These are phyloP conservation scores for Lachnellula hyalina DNA, from an alignment of 2,329 filamentous ascomycete species.

Conservation along the genomic window DNA sequence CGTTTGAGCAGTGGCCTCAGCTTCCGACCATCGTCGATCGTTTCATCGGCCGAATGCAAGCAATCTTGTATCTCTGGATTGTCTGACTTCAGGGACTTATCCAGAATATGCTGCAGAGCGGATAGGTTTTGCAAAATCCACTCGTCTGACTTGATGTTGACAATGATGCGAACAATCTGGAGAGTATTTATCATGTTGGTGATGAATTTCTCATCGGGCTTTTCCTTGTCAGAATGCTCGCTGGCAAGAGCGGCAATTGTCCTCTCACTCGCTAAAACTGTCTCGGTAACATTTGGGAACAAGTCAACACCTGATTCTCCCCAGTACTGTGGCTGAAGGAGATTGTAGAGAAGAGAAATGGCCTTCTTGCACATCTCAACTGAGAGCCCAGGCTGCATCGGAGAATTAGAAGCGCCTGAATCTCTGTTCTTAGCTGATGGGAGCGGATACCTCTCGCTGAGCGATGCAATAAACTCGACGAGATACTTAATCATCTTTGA, in stretches of 20 bases:
- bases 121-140: constrained; percentile 81
- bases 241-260: constrained; percentile 54
- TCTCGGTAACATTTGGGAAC: constrained; percentile 84
- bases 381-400: constrained; percentile 47
- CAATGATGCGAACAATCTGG: constrained; percentile 82
- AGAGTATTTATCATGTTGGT: constrained; percentile 90
- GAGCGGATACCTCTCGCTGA: constrained; percentile 78
- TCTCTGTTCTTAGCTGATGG: constrained; percentile 65
- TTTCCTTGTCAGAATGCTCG: constrained; percentile 60
- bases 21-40: constrained; percentile 62
- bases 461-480: constrained; percentile 86
- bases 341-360: constrained; percentile 72
- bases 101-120: constrained; percentile 77
- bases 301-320: constrained; percentile 86
- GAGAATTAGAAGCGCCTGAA: constrained; percentile 37
- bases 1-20: constrained; percentile 73
- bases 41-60: constrained; percentile 68
- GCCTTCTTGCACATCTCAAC: constrained; percentile 83
- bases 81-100: constrained; percentile 84
- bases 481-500: constrained; percentile 89
- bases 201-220: constrained; percentile 75
- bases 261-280: constrained; percentile 78
- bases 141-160: constrained; percentile 82
- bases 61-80: constrained; percentile 92
- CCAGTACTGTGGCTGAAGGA: constrained; percentile 86